phyloP scores from a whole-genome alignment of 345 rosid genomes.

The Gossypium ekmanianum region DNA sequence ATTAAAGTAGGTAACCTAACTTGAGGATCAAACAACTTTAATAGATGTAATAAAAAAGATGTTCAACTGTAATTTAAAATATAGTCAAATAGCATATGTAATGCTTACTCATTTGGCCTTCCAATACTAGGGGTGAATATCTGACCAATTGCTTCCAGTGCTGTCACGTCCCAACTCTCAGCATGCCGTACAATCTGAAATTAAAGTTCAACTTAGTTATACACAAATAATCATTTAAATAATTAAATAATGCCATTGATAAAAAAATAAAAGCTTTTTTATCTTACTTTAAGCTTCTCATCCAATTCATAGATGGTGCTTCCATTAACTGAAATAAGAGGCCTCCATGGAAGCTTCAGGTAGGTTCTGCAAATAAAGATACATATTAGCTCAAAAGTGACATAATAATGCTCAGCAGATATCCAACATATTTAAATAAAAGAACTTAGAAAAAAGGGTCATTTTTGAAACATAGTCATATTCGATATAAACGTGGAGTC shows the following conservation, averaged over 20 bases:
- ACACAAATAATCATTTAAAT: no score
- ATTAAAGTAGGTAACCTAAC: no score
- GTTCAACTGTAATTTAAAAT: background rate
- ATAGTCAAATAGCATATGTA: background rate
- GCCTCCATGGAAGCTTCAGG: conserved; percentile 83
- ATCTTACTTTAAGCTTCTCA: conserved; percentile 47
- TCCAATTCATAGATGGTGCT: conserved; percentile 59
- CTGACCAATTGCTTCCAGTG: conserved; percentile 71
- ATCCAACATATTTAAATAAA: background rate
- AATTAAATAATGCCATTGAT: background rate
- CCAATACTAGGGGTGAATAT: conserved; percentile 48
- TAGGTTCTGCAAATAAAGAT: conserved; percentile 55
- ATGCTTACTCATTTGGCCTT: conserved; percentile 16
- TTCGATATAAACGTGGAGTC: background rate
- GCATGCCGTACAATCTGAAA: conserved; percentile 66
- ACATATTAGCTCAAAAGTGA: background rate
- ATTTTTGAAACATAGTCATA: background rate
- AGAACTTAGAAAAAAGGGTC: background rate
- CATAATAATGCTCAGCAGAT: background rate
- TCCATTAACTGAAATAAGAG: conserved; percentile 62
- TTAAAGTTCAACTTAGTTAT: background rate
- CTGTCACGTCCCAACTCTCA: conserved; percentile 81
- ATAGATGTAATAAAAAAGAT: no score
- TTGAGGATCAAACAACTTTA: no score
- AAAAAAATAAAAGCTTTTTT: background rate